Base-by-base conservation (phyloP, 768 basidiomycete genomes). In the Pulveroboletus ravenelii region DNA sequence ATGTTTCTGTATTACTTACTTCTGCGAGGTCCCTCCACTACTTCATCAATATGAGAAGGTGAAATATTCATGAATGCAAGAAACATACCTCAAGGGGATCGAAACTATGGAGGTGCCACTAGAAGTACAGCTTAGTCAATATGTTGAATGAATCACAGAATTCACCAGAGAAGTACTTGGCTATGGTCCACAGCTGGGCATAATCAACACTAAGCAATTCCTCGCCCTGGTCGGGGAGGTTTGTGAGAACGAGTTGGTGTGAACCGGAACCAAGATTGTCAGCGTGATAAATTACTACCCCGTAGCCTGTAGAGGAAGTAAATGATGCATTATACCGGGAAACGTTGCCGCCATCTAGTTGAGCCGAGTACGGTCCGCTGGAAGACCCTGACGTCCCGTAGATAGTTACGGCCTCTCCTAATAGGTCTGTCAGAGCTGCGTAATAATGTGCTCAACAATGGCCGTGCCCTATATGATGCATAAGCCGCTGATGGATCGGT, bases 401-500 rank as follows among this genome's bases (percentile, higher is more conserved):
- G 10, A 79, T 50, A 5, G 72, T 72, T 8, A 80, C 64, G 6
- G 69, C 72, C 41, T 74, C 72, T 38, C 74, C 78, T 74, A 38
- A 38, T 18, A 31, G 17, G 31, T 35, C 10, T 30, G 39, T 52
- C 17, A 57, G 49, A 41, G 39, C 13, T 10, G 31, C 3, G 5
- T n/a, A 2, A 10, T 0, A 17, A 18, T 39, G 13, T 10, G 17
- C 5, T 10, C 15, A 31, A 51, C 8, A 25, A 44, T 2, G 23
- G 31, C 36, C 58, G 41, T 61, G 53, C 67, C 65, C 65, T 67
- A 18, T 14, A 27, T 6, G 12, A 23, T n/a, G 20, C 30, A 12
- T 54, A 17, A 55, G 54, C 54, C 36, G 58, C 9, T 12, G 20
- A 36, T 10, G 13, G n/a, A 48, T n/a, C 13, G 7, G 43, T 27